These are phyloP conservation scores for Ilex paraguariensis DNA, from an alignment of 305 asterid species.

Conservation along the genomic window DNA sequence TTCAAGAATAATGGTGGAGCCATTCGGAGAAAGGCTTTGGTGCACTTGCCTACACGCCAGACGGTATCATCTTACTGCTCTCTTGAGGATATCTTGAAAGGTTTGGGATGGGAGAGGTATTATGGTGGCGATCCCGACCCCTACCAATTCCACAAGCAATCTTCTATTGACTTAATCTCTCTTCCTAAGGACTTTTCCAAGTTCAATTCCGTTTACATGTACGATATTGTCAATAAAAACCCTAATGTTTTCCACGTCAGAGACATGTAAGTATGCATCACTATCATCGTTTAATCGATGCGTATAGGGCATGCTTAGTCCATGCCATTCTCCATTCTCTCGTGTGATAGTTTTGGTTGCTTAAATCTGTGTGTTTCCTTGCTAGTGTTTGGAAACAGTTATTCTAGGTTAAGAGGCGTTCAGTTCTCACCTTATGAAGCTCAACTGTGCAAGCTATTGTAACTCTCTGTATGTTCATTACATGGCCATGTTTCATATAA, in stretches of 20 bases:
- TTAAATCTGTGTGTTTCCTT: too few species aligned
- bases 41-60: constrained; percentile 63
- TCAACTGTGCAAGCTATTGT: too few species aligned
- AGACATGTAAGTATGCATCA: constrained; percentile 25
- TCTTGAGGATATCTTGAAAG: constrained; percentile 53
- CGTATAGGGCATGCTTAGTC: too few species aligned
- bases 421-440: too few species aligned
- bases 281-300: too few species aligned
- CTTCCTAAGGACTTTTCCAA: constrained; percentile 64
- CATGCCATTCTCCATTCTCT: too few species aligned
- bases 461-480: too few species aligned
- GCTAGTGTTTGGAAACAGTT: too few species aligned
- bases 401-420: too few species aligned
- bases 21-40: constrained; percentile 46
- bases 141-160: constrained; percentile 66
- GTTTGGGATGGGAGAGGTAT: constrained; percentile 84
- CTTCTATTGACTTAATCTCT: constrained; percentile 80
- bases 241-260: constrained; percentile 83
- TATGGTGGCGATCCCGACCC: constrained; percentile 65
- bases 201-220: constrained; percentile 77
- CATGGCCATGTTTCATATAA: too few species aligned
- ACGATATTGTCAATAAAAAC: constrained; percentile 82
- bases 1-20: constrained; percentile 50
- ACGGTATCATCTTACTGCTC: constrained; percentile 52
- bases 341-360: too few species aligned